These are phyloP conservation scores for Gynandropsis gynandra DNA, from an alignment of 345 rosid species.

Conservation along the genomic window DNA sequence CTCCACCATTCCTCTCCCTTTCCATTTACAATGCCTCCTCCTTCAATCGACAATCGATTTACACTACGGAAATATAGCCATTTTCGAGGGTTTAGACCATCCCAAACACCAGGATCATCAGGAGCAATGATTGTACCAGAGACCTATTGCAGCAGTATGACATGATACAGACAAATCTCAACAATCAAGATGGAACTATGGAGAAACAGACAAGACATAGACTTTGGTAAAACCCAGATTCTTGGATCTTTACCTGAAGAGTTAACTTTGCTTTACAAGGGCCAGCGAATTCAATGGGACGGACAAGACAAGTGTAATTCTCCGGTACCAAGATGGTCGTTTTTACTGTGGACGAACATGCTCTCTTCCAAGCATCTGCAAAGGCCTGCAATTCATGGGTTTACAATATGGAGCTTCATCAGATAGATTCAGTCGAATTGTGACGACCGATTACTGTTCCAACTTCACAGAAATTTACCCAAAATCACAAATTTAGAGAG, in stretches of 20 bases:
- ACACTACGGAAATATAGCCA: conserved; percentile 76
- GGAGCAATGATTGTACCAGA: conserved; percentile 77
- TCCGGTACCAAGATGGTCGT: conserved; percentile 48
- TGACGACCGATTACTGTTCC: too few relatives aligned
- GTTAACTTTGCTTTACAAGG: conserved; percentile 79
- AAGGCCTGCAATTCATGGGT: conserved; percentile 45
- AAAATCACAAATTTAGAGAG: neutral
- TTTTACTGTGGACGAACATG: conserved; percentile 56
- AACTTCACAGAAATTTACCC: neutral
- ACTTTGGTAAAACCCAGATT: too few relatives aligned
- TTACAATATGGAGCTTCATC: conserved; percentile 6
- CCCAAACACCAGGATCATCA: conserved; percentile 62
- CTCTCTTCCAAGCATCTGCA: conserved; percentile 53
- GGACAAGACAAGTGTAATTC: conserved; percentile 44
- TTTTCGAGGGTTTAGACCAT: conserved; percentile 56
- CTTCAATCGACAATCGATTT: conserved; percentile 64
- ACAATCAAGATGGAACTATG: neutral
- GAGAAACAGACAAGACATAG: too few relatives aligned
- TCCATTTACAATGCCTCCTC: conserved; percentile 75
- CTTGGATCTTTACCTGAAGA: conserved; percentile 35
- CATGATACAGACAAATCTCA: neutral
- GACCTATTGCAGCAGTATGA: conserved; percentile 35
- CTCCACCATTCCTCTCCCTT: conserved; percentile 90
- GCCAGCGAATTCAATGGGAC: conserved; percentile 60
- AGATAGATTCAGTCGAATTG: neutral